Evolutionary conservation across 2,329 filamentous ascomycete species (phyloP).

Genomic region (Penicillium sclerotiorum): DNA sequence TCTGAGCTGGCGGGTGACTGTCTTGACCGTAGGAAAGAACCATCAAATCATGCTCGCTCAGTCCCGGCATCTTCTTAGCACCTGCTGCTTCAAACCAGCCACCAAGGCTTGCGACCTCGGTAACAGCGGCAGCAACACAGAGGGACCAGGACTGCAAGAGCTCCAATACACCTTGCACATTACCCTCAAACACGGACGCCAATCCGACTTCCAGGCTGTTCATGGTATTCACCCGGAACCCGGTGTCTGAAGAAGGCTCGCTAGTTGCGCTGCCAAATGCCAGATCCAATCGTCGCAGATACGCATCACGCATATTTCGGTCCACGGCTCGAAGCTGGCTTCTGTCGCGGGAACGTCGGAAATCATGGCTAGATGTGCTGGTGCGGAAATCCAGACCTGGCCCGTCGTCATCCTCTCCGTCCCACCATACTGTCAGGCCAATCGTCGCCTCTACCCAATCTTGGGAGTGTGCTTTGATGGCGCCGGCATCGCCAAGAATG

Average conservation of each 20-base stretch:
- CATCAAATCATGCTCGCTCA: constrained; percentile 80
- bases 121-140: constrained; percentile 73
- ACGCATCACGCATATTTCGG: constrained; percentile 64
- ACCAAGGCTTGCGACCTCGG: constrained; percentile 80
- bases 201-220: constrained; percentile 79
- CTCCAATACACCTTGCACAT: constrained; percentile 73
- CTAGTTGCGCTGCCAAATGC: constrained; percentile 69
- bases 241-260: constrained; percentile 61
- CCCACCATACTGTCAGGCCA: constrained; percentile 87
- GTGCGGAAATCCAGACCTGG: constrained; percentile 28
- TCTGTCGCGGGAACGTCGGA: constrained; percentile 32
- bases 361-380: constrained; percentile 26
- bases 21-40: constrained; percentile 72
- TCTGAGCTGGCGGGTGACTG: constrained; percentile 45
- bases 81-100: constrained; percentile 73
- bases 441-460: constrained; percentile 93
- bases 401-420: constrained; percentile 68
- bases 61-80: constrained; percentile 62
- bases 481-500: constrained; percentile 71
- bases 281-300: constrained; percentile 71
- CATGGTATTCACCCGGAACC: constrained; percentile 73
- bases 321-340: constrained; percentile 49
- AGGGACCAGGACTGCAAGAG: constrained; percentile 80
- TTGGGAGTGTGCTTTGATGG: constrained; percentile 75
- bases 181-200: constrained; percentile 80